Evolutionary conservation across 2,329 filamentous ascomycete species (phyloP).

Genomic region (Alternaria triticina): DNA sequence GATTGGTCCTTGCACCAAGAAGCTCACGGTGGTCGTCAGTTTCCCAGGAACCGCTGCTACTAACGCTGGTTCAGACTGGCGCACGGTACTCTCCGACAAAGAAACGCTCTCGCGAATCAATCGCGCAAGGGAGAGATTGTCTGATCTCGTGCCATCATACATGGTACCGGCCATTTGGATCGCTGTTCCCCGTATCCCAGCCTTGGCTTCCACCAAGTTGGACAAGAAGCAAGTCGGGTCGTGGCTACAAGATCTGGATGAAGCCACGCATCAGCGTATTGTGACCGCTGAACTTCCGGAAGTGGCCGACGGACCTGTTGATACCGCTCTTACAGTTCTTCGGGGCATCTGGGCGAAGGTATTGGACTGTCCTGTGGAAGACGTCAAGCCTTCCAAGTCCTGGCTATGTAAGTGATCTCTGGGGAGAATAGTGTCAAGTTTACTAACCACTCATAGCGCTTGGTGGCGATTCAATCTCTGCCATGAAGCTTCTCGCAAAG

Average conservation of each 20-base stretch:
- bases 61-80: slow-evolving; percentile 30
- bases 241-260: slow-evolving; percentile 55
- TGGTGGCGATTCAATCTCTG: slow-evolving; percentile 43
- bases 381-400: slow-evolving; percentile 34
- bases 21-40: slow-evolving; percentile 54
- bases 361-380: slow-evolving; percentile 44
- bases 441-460: slow-evolving; percentile 27
- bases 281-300: slow-evolving; percentile 44
- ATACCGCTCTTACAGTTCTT: slow-evolving; percentile 23
- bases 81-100: slow-evolving; percentile 40
- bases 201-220: slow-evolving; percentile 37
- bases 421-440: not conserved
- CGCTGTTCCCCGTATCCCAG: slow-evolving; percentile 45
- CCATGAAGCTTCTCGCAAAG: slow-evolving; percentile 41
- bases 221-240: slow-evolving; percentile 44
- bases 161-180: slow-evolving; percentile 45
- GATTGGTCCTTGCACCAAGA: slow-evolving; percentile 49
- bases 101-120: slow-evolving; percentile 39
- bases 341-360: slow-evolving; percentile 52
- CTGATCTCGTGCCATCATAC: slow-evolving; percentile 36
- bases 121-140: slow-evolving; percentile 35
- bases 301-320: slow-evolving; percentile 21
- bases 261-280: slow-evolving; percentile 49
- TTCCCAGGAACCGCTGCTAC: slow-evolving; percentile 33
- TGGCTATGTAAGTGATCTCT: slow-evolving; percentile 36